Conservation (phyloP, 2,329 filamentous ascomycete genomes). For the Thelonectria blattea region DNA sequence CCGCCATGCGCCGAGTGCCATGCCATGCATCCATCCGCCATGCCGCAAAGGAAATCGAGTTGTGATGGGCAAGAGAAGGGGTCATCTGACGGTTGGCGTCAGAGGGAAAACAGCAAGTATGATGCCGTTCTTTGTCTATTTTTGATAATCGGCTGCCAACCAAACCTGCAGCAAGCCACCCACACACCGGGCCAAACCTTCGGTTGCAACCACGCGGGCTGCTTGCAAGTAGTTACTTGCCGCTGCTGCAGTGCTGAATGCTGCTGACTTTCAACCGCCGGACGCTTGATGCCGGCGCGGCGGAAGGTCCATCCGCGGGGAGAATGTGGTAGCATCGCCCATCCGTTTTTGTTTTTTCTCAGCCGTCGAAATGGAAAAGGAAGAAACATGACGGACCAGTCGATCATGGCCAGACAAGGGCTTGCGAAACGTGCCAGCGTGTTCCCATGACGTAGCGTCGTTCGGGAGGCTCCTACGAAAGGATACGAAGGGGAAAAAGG, state of each 20-base stretch:
- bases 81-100: conserved; percentile 9
- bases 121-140: not conserved
- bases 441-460: conserved; percentile 34
- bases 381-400: conserved; percentile 3
- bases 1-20: too few relatives aligned
- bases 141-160: too few relatives aligned
- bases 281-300: conserved; percentile 1
- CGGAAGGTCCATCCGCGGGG: conserved; percentile 15
- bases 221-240: too few relatives aligned
- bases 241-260: too few relatives aligned
- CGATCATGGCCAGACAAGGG: conserved; percentile 29
- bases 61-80: conserved; percentile 5
- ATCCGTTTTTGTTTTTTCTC: too few relatives aligned
- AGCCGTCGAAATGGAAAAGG: too few relatives aligned
- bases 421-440: conserved; percentile 33
- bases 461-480: not conserved
- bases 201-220: conserved; percentile 26
- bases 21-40: conserved; percentile 9
- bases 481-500: not conserved
- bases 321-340: not conserved
- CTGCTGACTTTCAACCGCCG: conserved; percentile 22
- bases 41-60: conserved; percentile 11
- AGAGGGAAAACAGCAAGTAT: not conserved
- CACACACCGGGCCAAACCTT: conserved; percentile 31
- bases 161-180: conserved; percentile 11